Conservation (phyloP, 2,329 filamentous ascomycete species). For the Trichoderma sp. region DNA sequence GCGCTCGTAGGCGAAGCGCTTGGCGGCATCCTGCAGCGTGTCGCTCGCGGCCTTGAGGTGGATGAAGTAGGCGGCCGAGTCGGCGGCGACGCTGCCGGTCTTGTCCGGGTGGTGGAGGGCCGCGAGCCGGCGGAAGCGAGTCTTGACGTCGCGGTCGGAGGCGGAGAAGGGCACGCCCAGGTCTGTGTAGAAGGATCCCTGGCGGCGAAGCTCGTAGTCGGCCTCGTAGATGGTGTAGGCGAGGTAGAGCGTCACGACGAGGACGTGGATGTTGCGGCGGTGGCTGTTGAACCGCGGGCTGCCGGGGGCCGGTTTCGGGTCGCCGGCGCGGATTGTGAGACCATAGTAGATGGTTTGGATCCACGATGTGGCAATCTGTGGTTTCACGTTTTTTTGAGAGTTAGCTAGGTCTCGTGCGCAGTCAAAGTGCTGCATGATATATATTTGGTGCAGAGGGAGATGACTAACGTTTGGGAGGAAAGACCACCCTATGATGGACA, state of each 20-base stretch:
- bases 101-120: slow-evolving; percentile 86
- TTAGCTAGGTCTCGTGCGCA: slow-evolving; percentile 30
- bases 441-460: not conserved
- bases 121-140: slow-evolving; percentile 77
- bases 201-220: slow-evolving; percentile 74
- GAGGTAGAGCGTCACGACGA: slow-evolving; percentile 82
- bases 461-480: slow-evolving; percentile 28
- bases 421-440: not conserved
- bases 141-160: slow-evolving; percentile 77
- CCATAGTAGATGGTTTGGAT: slow-evolving; percentile 83
- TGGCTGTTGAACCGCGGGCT: slow-evolving; percentile 71
- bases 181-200: slow-evolving; percentile 77
- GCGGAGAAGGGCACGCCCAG: slow-evolving; percentile 72
- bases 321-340: slow-evolving; percentile 85
- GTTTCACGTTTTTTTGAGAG: not conserved
- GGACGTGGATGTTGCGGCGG: slow-evolving; percentile 79
- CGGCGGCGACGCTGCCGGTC: slow-evolving; percentile 46
- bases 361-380: slow-evolving; percentile 75
- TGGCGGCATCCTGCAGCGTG: slow-evolving; percentile 74
- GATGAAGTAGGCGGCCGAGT: slow-evolving; percentile 65
- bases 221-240: slow-evolving; percentile 92
- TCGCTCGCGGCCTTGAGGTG: slow-evolving; percentile 83
- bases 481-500: slow-evolving; percentile 27
- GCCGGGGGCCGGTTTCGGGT: slow-evolving; percentile 74
- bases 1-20: slow-evolving; percentile 85